Evolutionary conservation across 2,329 filamentous ascomycete species (phyloP), one percentile per base, ranked within the genome.

Genomic region (Ceratocystis alfenasii): DNA sequence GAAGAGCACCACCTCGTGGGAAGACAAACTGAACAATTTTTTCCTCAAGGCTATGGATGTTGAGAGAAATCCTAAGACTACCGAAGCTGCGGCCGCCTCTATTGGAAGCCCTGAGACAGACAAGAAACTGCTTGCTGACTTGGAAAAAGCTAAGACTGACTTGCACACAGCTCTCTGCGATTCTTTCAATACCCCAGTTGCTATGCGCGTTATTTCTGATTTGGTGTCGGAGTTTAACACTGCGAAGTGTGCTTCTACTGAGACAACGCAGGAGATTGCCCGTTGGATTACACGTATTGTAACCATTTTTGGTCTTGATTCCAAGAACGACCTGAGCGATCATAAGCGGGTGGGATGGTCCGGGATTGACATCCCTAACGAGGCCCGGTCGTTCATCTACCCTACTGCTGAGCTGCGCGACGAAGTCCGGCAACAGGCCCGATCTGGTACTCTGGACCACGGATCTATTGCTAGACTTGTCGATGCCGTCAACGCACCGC

Each of bases 121-220:
- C 5, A 72, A 72, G 12, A 74, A 74, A 36, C 73, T 78, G 4
- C 67, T 74, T 17, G 75, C 73, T 1, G 78, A 80, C 67, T 73
- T 82, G 5, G 77, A 82, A 63, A 78, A 83, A 67, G 81, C 82
- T 8, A 79, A 85, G 74, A 76, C 76, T 50, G 82, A 84, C 28
- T 73, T 83, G 36, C 75, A 83, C 44, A 72, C 74, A 1, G 87
- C 88, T 1, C 79, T 96, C 17, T 81, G 81, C 70, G 90, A 95
- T 75, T 96, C 91, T 0, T 95, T 96, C 74, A 88, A 96, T 75
- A 96, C 92, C 0, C 85, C 89, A 1, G 78, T 80, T 63, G 90
- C 87, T 4, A 90, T 96, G 87, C 82, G 83, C 62, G 77, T 85
- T n/a, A 87, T 96, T 60, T 84, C 86, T 1, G 85, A 89, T 66